phyloP scores from a whole-genome alignment of 208 protist species.

The Leishmania amazonensis region DNA sequence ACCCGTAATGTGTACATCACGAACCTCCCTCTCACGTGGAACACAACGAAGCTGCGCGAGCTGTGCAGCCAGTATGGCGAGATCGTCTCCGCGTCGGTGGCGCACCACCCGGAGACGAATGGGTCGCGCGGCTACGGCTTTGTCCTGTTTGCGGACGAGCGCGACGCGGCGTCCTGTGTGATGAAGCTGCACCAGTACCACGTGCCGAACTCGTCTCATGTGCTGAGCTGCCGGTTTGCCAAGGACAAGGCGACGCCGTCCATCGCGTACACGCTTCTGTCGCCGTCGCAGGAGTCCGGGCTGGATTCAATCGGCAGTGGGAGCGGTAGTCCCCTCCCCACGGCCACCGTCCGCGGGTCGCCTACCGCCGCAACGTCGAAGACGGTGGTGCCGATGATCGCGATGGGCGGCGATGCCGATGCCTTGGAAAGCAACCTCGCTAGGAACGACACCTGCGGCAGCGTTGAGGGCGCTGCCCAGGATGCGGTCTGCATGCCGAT shows the following conservation, averaged over 20 bases:
- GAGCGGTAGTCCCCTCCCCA: neutral
- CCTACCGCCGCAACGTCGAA: neutral
- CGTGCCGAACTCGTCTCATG: slow-evolving; percentile 25
- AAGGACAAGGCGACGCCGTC: slow-evolving; percentile 60
- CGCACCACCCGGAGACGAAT: slow-evolving; percentile 52
- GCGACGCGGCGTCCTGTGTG: slow-evolving; percentile 50
- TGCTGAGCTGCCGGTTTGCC: slow-evolving; percentile 57
- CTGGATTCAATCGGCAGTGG: neutral
- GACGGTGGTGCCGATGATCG: neutral
- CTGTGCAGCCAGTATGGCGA: slow-evolving; percentile 48
- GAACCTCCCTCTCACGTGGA: slow-evolving; percentile 64
- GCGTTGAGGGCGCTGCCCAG: neutral
- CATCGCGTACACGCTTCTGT: slow-evolving; percentile 31
- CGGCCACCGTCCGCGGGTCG: neutral
- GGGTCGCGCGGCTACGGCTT: slow-evolving; percentile 66
- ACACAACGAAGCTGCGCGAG: slow-evolving; percentile 59
- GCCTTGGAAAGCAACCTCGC: neutral
- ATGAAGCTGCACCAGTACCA: slow-evolving; percentile 17
- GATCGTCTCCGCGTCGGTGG: slow-evolving; percentile 66
- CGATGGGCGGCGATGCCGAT: neutral
- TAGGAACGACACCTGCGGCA: neutral
- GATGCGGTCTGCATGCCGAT: slow-evolving; percentile 25
- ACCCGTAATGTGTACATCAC: slow-evolving; percentile 64
- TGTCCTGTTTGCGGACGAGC: slow-evolving; percentile 58
- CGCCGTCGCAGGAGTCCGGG: neutral